Percentiles rank a stretch among this genome's conserved stretches.
phyloP scores from a whole-genome alignment of 2,329 filamentous ascomycete genomes.

The Colletotrichum phormii region DNA sequence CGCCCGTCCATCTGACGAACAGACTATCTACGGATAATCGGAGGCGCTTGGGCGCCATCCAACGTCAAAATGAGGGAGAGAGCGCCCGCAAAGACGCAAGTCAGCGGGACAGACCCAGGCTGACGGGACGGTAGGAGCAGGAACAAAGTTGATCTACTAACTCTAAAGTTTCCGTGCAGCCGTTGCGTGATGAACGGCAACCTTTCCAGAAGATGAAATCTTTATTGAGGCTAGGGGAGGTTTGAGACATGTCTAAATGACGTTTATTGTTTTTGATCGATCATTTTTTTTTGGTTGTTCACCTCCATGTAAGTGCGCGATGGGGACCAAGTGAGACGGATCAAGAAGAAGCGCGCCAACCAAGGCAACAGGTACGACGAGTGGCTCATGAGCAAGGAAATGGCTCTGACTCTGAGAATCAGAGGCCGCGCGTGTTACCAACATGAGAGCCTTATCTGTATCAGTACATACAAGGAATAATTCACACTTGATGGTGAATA shows the following conservation, averaged over 20 bases:
- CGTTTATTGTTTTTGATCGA: background rate
- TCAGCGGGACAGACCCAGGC: conserved; percentile 19
- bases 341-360: too few species aligned
- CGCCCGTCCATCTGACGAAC: background rate
- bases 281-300: background rate
- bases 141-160: conserved; percentile 6
- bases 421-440: too few species aligned
- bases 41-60: conserved; percentile 4
- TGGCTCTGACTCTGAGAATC: too few species aligned
- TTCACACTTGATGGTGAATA: too few species aligned
- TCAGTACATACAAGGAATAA: background rate
- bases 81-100: conserved; percentile 37
- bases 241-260: background rate
- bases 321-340: too few species aligned
- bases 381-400: background rate
- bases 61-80: conserved; percentile 9
- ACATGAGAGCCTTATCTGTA: background rate
- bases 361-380: too few species aligned
- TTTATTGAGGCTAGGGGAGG: background rate
- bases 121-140: conserved; percentile 15
- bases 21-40: background rate
- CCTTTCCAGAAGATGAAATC: background rate
- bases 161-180: background rate
- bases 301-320: too few species aligned
- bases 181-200: background rate